Evolutionary conservation across 2,329 filamentous ascomycete species (phyloP).

Genomic region (Pezicula neosporulosa): DNA sequence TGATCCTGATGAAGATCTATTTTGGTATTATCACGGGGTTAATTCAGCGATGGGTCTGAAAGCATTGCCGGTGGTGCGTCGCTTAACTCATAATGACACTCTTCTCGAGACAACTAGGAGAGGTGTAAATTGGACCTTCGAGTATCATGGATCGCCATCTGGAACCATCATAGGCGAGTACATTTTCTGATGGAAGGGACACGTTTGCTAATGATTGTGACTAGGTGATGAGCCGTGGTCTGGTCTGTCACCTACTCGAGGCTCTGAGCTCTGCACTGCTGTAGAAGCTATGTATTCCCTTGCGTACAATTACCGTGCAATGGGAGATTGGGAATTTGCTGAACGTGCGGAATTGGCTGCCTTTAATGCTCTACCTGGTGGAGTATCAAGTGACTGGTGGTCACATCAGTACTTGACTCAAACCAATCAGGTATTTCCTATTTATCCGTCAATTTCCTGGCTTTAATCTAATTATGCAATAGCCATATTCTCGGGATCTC

Average conservation of each 20-base stretch:
- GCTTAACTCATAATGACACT: constrained; percentile 33
- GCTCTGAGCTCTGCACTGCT: constrained; percentile 31
- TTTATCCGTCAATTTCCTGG: constrained; percentile 28
- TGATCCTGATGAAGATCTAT: constrained; percentile 7
- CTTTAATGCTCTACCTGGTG: constrained; percentile 52
- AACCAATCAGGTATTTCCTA: constrained; percentile 47
- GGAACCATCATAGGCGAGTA: constrained; percentile 39
- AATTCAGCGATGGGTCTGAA: constrained; percentile 34
- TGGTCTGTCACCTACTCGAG: constrained; percentile 23
- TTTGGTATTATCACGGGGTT: constrained; percentile 32
- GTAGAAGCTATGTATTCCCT: constrained; percentile 32
- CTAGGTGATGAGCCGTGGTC: constrained; percentile 32
- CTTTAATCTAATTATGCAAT: neutral
- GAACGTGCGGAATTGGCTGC: constrained; percentile 48
- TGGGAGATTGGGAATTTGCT: constrained; percentile 36
- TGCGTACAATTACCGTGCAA: constrained; percentile 30
- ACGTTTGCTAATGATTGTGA: neutral
- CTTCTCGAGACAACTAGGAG: constrained; percentile 33
- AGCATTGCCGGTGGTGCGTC: constrained; percentile 36
- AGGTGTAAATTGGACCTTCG: constrained; percentile 33
- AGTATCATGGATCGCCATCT: constrained; percentile 36
- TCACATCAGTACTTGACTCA: constrained; percentile 51
- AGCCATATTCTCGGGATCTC: constrained; percentile 7
- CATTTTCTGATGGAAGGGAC: neutral
- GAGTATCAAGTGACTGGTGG: constrained; percentile 51